phyloP scores from a whole-genome alignment of 2,329 filamentous ascomycete species.

The Aspergillus caelatus region DNA sequence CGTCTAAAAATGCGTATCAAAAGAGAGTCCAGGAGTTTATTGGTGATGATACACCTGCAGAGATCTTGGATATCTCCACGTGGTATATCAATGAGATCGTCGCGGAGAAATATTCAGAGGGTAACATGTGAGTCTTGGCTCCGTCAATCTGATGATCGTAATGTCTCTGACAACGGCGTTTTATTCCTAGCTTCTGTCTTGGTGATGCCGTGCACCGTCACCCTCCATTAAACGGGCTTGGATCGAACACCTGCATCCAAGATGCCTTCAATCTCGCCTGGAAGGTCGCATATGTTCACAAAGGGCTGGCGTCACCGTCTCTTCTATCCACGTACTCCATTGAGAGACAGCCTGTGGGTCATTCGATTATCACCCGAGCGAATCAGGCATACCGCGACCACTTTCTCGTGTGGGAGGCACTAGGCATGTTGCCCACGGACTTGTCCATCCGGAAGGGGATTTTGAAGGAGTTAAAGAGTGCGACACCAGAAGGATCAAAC shows the following conservation, averaged over 20 bases:
- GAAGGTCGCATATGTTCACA: slow-evolving; percentile 55
- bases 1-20: slow-evolving; percentile 26
- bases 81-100: slow-evolving; percentile 67
- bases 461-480: too few species aligned
- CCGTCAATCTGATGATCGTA: not conserved
- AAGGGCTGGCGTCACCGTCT: slow-evolving; percentile 24
- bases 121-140: slow-evolving; percentile 45
- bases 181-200: slow-evolving; percentile 50
- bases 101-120: slow-evolving; percentile 58
- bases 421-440: slow-evolving; percentile 48
- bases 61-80: slow-evolving; percentile 58
- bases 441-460: slow-evolving; percentile 12
- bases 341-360: slow-evolving; percentile 56
- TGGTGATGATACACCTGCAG: slow-evolving; percentile 56
- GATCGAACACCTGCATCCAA: slow-evolving; percentile 62
- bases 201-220: slow-evolving; percentile 63
- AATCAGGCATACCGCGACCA: slow-evolving; percentile 62
- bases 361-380: slow-evolving; percentile 55
- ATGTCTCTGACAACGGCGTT: not conserved
- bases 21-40: slow-evolving; percentile 55
- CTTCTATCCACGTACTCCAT: slow-evolving; percentile 49
- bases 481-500: too few species aligned
- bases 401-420: slow-evolving; percentile 46
- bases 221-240: slow-evolving; percentile 60
- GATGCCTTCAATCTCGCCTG: slow-evolving; percentile 61